These are phyloP conservation scores for Acer negundo DNA, from an alignment of 345 rosid species.

Conservation along the genomic window DNA sequence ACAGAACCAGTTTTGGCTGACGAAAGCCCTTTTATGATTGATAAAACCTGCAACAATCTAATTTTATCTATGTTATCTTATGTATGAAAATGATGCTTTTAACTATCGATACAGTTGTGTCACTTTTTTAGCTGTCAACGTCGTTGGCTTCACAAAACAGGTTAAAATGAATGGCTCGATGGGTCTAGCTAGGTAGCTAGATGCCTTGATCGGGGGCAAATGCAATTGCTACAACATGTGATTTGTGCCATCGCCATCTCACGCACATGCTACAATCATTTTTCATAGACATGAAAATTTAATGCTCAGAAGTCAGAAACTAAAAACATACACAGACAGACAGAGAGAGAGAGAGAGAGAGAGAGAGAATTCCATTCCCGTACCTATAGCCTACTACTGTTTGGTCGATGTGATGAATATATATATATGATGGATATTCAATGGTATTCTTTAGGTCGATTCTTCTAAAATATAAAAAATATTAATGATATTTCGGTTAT, in stretches of 20 bases:
- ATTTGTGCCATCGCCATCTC: background rate
- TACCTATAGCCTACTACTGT: no score
- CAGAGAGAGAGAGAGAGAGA: background rate
- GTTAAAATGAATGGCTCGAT: background rate
- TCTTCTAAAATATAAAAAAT: no score
- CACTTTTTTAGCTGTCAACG: slow-evolving; percentile 8
- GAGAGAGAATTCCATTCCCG: background rate
- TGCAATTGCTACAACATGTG: no score
- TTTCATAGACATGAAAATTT: background rate
- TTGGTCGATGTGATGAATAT: no score
- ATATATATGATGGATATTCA: no score
- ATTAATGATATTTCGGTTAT: no score
- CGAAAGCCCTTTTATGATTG: background rate
- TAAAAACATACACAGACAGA: background rate
- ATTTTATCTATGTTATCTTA: background rate
- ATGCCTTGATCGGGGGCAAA: no score
- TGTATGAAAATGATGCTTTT: background rate
- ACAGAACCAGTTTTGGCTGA: background rate
- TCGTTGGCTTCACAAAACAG: background rate
- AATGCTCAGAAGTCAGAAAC: background rate
- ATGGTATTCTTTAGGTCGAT: no score
- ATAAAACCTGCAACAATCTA: background rate
- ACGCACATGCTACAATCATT: slow-evolving; percentile 10
- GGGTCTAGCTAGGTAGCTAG: no score
- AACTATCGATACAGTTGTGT: background rate